Evolutionary conservation across 78 protist species (phyloP), one percentile per base, ranked within the genome.

Genomic region (Dictyostelium firmibasis): DNA sequence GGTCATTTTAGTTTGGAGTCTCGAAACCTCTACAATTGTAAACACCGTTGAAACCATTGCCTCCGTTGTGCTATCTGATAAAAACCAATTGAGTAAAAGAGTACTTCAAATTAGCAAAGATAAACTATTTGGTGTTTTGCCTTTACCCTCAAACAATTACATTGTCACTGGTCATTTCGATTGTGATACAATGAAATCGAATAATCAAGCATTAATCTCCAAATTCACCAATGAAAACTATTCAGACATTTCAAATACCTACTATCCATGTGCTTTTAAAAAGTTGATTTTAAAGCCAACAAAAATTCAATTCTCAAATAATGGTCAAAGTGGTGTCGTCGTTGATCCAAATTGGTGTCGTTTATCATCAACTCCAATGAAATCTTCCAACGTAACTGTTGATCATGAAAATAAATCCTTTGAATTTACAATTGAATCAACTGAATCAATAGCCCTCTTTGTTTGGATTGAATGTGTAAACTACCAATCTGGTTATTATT

Each of bases 361-460:
- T 57, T 23, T 57, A 13, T 57, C 67, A 3, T 57, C 67, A 0
- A 57, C 67, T 20, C 67, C 67, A 57, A 57, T 20, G 27, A 57
- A 57, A 57, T 57, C 67, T 5, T 67, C 75, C n/a, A 25, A 67
- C 11, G 18, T 31, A 33, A 2, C 20, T 2, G 69, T 87, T 7
- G 47, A 29, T 9, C 27, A 7, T 11, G 38, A 27, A 11, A 53
- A 27, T 20, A 82, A 43, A 33, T 35, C 23, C 0, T 67, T 60
- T n/a, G 33, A 38, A 10, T 89, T 20, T 18, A 18, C 11, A 31
- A 43, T 89, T 6, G 87, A 69, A 47, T 78, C 94, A 23, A 27
- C 18, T 6, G 83, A 81, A n/a, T 69, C 75, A 23, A 44, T 88
- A 16, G 94, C 94, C 27, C 50, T 89, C 33, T 89, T 89, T 69